phyloP scores from a whole-genome alignment of 2,329 filamentous ascomycete species.

The Ciborinia camelliae region DNA sequence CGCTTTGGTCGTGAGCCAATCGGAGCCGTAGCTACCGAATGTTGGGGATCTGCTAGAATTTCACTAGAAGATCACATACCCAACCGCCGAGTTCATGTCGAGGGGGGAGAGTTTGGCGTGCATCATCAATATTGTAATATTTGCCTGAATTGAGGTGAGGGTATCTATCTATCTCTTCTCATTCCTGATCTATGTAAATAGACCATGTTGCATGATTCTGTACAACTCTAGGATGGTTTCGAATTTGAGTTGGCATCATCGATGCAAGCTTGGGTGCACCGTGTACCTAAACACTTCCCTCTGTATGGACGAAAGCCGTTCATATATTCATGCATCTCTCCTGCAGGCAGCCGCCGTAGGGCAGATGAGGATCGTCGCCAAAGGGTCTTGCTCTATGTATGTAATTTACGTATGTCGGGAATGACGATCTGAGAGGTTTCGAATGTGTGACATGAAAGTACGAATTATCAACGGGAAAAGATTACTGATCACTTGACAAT shows the following conservation, averaged over 20 bases:
- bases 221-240: not conserved
- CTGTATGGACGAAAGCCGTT: constrained; percentile 7
- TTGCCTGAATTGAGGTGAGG: not conserved
- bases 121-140: not conserved
- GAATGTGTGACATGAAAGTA: constrained; percentile 7
- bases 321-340: constrained; percentile 13
- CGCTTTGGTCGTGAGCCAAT: not conserved
- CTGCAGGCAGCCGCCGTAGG: constrained; percentile 20
- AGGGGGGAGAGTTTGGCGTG: not conserved
- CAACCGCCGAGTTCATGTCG: not conserved
- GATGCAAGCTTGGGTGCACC: not conserved
- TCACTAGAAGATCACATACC: not conserved
- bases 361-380: constrained; percentile 28
- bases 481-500: too few species aligned
- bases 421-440: constrained; percentile 1
- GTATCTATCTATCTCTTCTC: not conserved
- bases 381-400: constrained; percentile 24
- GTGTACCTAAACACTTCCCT: not conserved
- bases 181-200: not conserved
- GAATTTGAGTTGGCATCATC: not conserved
- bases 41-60: constrained; percentile 16
- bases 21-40: constrained; percentile 15
- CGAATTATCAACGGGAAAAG: not conserved
- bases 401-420: constrained; percentile 2
- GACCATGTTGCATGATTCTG: not conserved